phyloP scores from a whole-genome alignment of 2,329 filamentous ascomycete species.

The Pseudocercospora vitis region DNA sequence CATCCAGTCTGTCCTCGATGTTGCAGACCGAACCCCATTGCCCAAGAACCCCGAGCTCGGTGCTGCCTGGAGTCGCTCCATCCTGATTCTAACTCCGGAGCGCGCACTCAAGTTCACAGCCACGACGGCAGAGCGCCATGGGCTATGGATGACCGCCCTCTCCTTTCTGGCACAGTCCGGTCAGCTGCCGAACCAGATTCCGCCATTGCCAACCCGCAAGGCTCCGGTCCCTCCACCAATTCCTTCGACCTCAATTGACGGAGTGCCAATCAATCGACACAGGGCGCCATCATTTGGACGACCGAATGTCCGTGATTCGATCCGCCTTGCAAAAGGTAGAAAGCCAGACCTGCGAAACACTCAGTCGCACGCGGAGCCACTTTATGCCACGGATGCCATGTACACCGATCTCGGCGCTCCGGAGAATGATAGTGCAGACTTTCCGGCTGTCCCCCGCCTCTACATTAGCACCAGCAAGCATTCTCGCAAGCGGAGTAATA shows the following conservation, averaged over 20 bases:
- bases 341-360: slow-evolving; percentile 27
- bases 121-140: slow-evolving; percentile 77
- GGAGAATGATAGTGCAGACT: slow-evolving; percentile 62
- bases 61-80: slow-evolving; percentile 78
- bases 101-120: slow-evolving; percentile 95
- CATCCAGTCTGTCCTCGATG: slow-evolving; percentile 95
- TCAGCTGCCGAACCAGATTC: slow-evolving; percentile 28
- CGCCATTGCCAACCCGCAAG: slow-evolving; percentile 33
- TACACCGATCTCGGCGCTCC: slow-evolving; percentile 5
- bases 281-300: slow-evolving; percentile 40
- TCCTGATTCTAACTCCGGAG: slow-evolving; percentile 89
- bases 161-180: slow-evolving; percentile 92
- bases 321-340: slow-evolving; percentile 75
- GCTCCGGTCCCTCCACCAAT: slow-evolving; percentile 31
- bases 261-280: slow-evolving; percentile 33
- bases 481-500: slow-evolving; percentile 85
- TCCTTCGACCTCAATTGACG: slow-evolving; percentile 31
- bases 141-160: slow-evolving; percentile 89
- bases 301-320: slow-evolving; percentile 78
- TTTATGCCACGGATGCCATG: slow-evolving; percentile 10
- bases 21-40: slow-evolving; percentile 86
- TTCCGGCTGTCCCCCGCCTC: slow-evolving; percentile 71
- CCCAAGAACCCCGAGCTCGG: slow-evolving; percentile 59
- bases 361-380: slow-evolving; percentile 20
- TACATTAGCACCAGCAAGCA: slow-evolving; percentile 61